Percentiles rank a stretch among this genome's conserved stretches.
Evolutionary conservation across 2,329 filamentous ascomycete genomes (phyloP).

Genomic region (Apiospora rasikravindrae): DNA sequence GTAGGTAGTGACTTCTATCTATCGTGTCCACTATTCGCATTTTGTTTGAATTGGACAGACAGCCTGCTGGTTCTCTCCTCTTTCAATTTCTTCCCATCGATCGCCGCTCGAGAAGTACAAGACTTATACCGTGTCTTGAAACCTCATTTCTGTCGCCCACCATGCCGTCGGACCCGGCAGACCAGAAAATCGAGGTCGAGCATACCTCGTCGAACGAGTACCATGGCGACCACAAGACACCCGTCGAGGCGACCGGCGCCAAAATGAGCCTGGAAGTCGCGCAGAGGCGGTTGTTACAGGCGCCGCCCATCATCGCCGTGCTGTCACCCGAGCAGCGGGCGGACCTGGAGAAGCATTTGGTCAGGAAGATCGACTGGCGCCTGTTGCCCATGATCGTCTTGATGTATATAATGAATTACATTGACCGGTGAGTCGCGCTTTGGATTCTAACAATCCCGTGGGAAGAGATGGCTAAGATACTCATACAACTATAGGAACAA

Average conservation of each 20-base stretch:
- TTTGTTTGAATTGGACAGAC: background rate
- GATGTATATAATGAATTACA: slow-evolving; percentile 74
- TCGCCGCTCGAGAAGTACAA: background rate
- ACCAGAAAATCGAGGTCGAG: slow-evolving; percentile 22
- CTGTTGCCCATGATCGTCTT: slow-evolving; percentile 71
- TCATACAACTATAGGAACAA: slow-evolving; percentile 53
- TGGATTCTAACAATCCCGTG: background rate
- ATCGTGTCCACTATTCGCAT: background rate
- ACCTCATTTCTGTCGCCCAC: background rate
- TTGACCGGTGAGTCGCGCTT: slow-evolving; percentile 48
- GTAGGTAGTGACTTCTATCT: background rate
- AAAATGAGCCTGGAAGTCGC: slow-evolving; percentile 24
- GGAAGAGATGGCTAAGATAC: slow-evolving; percentile 30
- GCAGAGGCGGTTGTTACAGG: slow-evolving; percentile 33
- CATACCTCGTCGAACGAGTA: slow-evolving; percentile 20
- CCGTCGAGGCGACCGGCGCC: background rate
- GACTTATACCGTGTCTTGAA: background rate
- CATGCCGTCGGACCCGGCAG: slow-evolving; percentile 15
- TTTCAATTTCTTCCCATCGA: background rate
- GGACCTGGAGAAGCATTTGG: slow-evolving; percentile 59
- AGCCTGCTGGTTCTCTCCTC: background rate
- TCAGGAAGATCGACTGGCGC: slow-evolving; percentile 68
- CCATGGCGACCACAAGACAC: slow-evolving; percentile 16
- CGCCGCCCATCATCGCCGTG: slow-evolving; percentile 44
- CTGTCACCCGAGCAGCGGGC: slow-evolving; percentile 57